Base-by-base conservation (phyloP, 176 grass and related monocot species). In the Poa annua region DNA sequence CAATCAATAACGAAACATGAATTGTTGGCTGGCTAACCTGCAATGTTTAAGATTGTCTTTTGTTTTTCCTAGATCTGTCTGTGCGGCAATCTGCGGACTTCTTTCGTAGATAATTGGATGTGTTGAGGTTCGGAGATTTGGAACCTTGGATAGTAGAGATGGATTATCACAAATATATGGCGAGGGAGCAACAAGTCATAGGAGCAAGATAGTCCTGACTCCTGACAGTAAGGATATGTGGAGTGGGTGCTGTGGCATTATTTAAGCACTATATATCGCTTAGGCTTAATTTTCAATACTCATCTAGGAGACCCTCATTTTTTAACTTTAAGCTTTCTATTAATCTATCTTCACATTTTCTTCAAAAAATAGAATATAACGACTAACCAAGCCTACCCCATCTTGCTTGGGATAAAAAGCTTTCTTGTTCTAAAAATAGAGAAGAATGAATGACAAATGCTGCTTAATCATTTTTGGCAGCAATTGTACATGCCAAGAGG, bases 11-110 rank as follows among this genome's bases (percentile, higher is more conserved):
- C 11, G 50, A 42, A 81, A 71, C 62, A 76, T 60, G 75, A 4
- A 61, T 17, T 54, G 34, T 52, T 85, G 66, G 83, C 52, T 85
- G 64, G 78, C 71, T 89, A 85, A 85, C 72, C 22, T 85, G 42
- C 71, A 77, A 15, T 77, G 51, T 61, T 82, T 42, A 89, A 89
- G 88, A 52, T 89, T 89, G 76, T 64, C 71, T 85, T 76, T 81
- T 89, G 71, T 89, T 85, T 89, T 89, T 89, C 88, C 83, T 89
- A 89, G 87, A 89, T 85, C 78, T 80, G 82, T 71, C 87, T 78
- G 71, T 89, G 83, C 71, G 42, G 83, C 34, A 35, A 89, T 89
- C 88, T 85, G 77, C 63, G 88, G 88, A 55, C 71, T 89, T 71
- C 83, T 76, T 77, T 76, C 57, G 7, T 89, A 89, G 54, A 84